A percentile compares a stretch with the other conserved stretches of the same genome.
Conservation (phyloP, 208 protist species). For the Leishmania martiniquensis region DNA sequence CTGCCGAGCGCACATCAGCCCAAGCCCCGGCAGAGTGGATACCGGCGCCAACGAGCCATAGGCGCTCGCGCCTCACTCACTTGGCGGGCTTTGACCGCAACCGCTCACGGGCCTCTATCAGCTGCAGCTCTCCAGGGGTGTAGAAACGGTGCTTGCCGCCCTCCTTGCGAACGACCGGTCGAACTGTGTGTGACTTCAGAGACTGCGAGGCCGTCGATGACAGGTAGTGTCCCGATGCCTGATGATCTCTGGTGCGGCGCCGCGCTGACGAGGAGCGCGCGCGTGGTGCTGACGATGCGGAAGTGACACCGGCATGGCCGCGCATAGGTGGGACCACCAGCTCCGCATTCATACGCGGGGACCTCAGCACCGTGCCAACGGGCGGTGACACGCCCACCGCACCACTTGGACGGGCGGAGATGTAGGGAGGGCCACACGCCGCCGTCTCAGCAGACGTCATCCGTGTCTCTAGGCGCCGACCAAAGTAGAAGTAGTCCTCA, state of each 20-base stretch:
- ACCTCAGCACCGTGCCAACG: slow-evolving; percentile 46
- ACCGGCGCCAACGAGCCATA: background rate
- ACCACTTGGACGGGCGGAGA: background rate
- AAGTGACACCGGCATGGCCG: background rate
- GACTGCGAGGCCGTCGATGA: slow-evolving; percentile 25
- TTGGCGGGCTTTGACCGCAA: slow-evolving; percentile 34
- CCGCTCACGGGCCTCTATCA: slow-evolving; percentile 63
- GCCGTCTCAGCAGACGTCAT: slow-evolving; percentile 1
- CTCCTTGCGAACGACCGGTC: slow-evolving; percentile 18
- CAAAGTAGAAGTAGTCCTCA: slow-evolving; percentile 90
- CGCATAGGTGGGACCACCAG: slow-evolving; percentile 2
- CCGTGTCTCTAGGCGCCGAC: slow-evolving; percentile 20
- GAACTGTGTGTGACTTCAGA: slow-evolving; percentile 21
- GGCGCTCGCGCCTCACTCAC: background rate
- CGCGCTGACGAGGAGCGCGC: slow-evolving; percentile 4
- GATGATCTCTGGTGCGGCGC: slow-evolving; percentile 2
- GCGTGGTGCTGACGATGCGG: background rate
- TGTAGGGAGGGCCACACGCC: slow-evolving; percentile 16
- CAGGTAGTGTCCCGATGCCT: slow-evolving; percentile 10
- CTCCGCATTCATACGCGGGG: slow-evolving; percentile 40
- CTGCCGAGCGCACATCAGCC: background rate
- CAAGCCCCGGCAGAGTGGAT: slow-evolving; percentile 3
- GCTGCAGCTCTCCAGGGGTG: slow-evolving; percentile 74
- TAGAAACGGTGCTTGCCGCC: slow-evolving; percentile 23
- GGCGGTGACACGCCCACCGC: slow-evolving; percentile 39